Conservation (phyloP, 164 flowering plant genomes). For the Annona squamosa region DNA sequence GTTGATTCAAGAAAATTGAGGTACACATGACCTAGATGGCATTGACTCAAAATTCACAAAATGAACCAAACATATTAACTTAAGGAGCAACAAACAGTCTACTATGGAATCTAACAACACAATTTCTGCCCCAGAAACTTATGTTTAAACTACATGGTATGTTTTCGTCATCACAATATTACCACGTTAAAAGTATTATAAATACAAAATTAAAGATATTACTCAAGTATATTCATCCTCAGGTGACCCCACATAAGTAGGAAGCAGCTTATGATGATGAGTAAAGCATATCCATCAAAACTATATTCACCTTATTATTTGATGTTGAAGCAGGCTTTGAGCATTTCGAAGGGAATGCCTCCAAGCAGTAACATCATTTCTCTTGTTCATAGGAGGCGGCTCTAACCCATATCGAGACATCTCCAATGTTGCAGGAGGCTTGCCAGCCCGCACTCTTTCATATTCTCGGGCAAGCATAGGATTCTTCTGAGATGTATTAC, state of each 20-base stretch:
- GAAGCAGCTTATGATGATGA: neutral
- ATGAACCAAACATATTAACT: neutral
- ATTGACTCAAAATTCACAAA: neutral
- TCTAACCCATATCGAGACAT: slow-evolving; percentile 68
- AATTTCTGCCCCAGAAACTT: neutral
- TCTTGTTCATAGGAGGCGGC: slow-evolving; percentile 49
- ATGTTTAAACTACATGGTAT: neutral
- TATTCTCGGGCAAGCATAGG: slow-evolving; percentile 95
- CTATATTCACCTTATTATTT: slow-evolving; percentile 54
- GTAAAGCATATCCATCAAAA: neutral
- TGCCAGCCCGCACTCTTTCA: slow-evolving; percentile 87
- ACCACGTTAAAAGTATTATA: too few species aligned
- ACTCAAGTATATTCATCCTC: too few species aligned
- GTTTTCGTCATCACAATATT: neutral
- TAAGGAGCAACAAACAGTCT: neutral
- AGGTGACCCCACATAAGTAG: too few species aligned
- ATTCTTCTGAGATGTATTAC: slow-evolving; percentile 43
- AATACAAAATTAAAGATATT: neutral
- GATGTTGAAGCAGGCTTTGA: slow-evolving; percentile 79
- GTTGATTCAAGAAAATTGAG: too few species aligned
- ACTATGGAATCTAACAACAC: neutral
- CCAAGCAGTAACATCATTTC: slow-evolving; percentile 82
- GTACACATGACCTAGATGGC: neutral
- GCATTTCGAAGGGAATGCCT: slow-evolving; percentile 67
- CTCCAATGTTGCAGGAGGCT: slow-evolving; percentile 71